Percentiles rank a stretch among this genome's conserved stretches.
Evolutionary conservation across 1,284 basidiomycete species (phyloP).

Genomic region (Chalciporus sp.): DNA sequence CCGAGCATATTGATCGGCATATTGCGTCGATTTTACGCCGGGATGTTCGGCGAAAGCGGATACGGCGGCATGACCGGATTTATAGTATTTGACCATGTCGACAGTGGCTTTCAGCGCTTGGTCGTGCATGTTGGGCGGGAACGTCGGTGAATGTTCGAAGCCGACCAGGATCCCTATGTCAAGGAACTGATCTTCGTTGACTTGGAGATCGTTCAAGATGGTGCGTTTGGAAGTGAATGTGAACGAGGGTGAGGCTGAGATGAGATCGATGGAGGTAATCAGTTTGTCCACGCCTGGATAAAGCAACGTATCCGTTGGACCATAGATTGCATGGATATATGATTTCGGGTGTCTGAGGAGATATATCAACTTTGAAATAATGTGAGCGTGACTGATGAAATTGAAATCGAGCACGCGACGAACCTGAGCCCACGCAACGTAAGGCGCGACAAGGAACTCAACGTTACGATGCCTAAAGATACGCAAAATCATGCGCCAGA

Average conservation of each 20-base stretch:
- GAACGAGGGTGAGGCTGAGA: conserved; percentile 69
- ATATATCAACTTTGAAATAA: conserved; percentile 75
- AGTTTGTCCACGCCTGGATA: conserved; percentile 91
- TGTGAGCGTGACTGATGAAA: conserved; percentile 24
- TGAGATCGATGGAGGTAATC: conserved; percentile 85
- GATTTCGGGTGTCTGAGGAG: conserved; percentile 91
- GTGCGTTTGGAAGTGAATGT: conserved; percentile 83
- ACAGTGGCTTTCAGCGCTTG: conserved; percentile 82
- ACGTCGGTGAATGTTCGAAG: conserved; percentile 84
- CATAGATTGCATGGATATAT: conserved; percentile 95
- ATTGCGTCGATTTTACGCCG: conserved; percentile 74
- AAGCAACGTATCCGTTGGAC: conserved; percentile 87
- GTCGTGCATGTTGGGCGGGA: conserved; percentile 82
- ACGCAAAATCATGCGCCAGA: conserved; percentile 90
- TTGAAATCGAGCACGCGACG: conserved; percentile 30
- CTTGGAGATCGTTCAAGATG: conserved; percentile 75
- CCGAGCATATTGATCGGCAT: conserved; percentile 87
- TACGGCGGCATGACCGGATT: conserved; percentile 83
- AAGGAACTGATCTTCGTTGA: conserved; percentile 91
- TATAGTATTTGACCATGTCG: conserved; percentile 89
- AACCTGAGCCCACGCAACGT: conserved; percentile 93
- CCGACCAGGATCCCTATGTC: conserved; percentile 93
- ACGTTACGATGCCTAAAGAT: conserved; percentile 95
- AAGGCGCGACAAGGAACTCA: conserved; percentile 96
- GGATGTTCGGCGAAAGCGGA: conserved; percentile 78